phyloP scores from a whole-genome alignment of 441 rosid species.

The Aquilaria agallochum region DNA sequence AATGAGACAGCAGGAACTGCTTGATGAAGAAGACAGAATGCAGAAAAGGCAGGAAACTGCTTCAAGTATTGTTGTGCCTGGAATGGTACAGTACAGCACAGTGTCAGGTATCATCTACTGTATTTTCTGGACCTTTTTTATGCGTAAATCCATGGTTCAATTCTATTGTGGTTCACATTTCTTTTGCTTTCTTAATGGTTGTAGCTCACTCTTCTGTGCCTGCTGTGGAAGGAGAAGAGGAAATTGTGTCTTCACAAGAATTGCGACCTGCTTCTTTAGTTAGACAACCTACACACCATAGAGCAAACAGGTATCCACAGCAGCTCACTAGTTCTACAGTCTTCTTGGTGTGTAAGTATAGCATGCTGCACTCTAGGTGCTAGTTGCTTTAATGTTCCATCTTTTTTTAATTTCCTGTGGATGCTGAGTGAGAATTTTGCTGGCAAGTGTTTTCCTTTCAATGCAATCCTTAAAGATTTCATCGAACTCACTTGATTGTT shows the following conservation, averaged over 20 bases:
- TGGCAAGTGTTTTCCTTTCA: too few species aligned
- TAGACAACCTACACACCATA: conserved; percentile 44
- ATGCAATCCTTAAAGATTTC: too few species aligned
- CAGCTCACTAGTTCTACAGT: not conserved
- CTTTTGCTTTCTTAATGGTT: conserved; percentile 10
- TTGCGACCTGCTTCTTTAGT: conserved; percentile 25
- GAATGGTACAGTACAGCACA: conserved; percentile 55
- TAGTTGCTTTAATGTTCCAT: too few species aligned
- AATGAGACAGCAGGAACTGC: conserved; percentile 84
- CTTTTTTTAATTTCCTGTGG: too few species aligned
- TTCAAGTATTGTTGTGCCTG: conserved; percentile 46
- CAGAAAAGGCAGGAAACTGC: conserved; percentile 73
- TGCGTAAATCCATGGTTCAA: too few species aligned
- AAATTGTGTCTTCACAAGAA: conserved; percentile 42
- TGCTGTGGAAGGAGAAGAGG: conserved; percentile 50
- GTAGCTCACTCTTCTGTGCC: conserved; percentile 54
- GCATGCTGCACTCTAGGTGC: too few species aligned
- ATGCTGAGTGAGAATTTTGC: too few species aligned
- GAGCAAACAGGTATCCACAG: conserved; percentile 54
- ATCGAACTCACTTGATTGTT: too few species aligned
- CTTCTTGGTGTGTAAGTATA: too few species aligned
- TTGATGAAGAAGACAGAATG: conserved; percentile 90
- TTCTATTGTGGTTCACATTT: not conserved
- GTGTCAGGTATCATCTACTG: conserved; percentile 41
- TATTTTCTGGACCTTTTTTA: conserved; percentile 3